Evolutionary conservation across 768 basidiomycete species (phyloP).

Genomic region (Hericium coralloides): DNA sequence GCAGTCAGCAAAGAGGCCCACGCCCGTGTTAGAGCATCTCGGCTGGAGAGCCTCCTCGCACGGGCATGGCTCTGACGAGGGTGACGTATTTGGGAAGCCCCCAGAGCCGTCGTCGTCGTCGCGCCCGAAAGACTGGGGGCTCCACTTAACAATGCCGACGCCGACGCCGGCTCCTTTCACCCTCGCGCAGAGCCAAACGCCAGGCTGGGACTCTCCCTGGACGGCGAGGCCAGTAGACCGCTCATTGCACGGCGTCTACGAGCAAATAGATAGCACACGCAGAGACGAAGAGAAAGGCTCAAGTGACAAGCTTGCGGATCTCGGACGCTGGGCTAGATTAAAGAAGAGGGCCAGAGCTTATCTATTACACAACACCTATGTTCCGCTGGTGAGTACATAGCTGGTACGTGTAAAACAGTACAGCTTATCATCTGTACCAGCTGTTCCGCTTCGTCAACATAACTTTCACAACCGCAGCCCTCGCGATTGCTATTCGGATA

Average conservation of each 20-base stretch:
- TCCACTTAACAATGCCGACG: conserved; percentile 26
- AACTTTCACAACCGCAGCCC: conserved; percentile 67
- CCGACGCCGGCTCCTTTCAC: conserved; percentile 33
- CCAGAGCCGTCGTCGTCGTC: conserved; percentile 13
- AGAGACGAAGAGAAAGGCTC: conserved; percentile 13
- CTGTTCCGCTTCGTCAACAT: conserved; percentile 83
- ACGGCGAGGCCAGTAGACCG: conserved; percentile 29
- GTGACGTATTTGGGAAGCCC: conserved; percentile 15
- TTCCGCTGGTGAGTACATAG: conserved; percentile 54
- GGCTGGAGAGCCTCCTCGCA: not conserved
- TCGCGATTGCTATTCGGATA: conserved; percentile 73
- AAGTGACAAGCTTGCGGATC: conserved; percentile 1
- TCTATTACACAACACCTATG: conserved; percentile 65
- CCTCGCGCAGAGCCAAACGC: conserved; percentile 44
- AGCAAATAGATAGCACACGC: conserved; percentile 4
- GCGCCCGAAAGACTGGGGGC: conserved; percentile 6
- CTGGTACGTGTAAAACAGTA: not conserved
- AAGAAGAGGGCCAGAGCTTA: conserved; percentile 52
- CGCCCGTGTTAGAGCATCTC: not conserved
- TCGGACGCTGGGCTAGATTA: conserved; percentile 21
- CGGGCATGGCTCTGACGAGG: not conserved
- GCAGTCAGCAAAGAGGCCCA: not conserved
- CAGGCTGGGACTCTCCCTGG: conserved; percentile 67
- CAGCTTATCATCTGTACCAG: conserved; percentile 27
- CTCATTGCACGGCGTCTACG: not conserved